Evolutionary conservation across 73 alveolate genomes (phyloP).

Genomic region (Diophrys sp.): DNA sequence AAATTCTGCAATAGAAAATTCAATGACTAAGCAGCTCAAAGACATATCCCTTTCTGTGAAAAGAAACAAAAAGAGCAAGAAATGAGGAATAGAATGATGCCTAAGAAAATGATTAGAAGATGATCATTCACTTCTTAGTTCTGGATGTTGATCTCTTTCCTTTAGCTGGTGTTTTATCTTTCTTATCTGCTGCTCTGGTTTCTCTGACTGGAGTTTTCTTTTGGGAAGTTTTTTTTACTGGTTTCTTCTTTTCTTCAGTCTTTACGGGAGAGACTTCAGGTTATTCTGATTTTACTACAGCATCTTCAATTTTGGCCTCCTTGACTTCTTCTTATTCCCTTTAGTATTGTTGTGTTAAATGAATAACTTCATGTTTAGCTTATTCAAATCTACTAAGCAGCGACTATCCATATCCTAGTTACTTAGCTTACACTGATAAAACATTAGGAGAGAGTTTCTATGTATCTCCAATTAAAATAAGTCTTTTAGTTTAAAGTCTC

Average conservation of each 20-base stretch:
- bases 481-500: conserved; percentile 47
- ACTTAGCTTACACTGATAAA: conserved; percentile 17
- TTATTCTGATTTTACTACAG: not conserved
- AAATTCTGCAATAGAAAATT: conserved; percentile 67
- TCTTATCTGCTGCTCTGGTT: not conserved
- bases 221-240: not conserved
- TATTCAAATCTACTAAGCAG: conserved; percentile 12
- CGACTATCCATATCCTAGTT: not conserved
- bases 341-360: conserved; percentile 49
- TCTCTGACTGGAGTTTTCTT: not conserved
- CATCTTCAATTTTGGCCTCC: conserved; percentile 47
- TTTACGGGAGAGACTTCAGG: not conserved
- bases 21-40: conserved; percentile 71
- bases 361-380: conserved; percentile 38
- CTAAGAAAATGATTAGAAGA: not conserved
- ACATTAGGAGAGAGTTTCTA: conserved; percentile 73
- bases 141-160: conserved; percentile 5
- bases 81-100: conserved; percentile 12
- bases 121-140: not conserved
- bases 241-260: not conserved
- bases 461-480: conserved; percentile 73
- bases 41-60: conserved; percentile 76
- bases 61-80: conserved; percentile 40
- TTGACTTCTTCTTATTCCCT: conserved; percentile 65
- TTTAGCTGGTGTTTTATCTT: not conserved